Base-by-base conservation (phyloP, 495 filamentous ascomycete species). In the Podospora anserina region DNA sequence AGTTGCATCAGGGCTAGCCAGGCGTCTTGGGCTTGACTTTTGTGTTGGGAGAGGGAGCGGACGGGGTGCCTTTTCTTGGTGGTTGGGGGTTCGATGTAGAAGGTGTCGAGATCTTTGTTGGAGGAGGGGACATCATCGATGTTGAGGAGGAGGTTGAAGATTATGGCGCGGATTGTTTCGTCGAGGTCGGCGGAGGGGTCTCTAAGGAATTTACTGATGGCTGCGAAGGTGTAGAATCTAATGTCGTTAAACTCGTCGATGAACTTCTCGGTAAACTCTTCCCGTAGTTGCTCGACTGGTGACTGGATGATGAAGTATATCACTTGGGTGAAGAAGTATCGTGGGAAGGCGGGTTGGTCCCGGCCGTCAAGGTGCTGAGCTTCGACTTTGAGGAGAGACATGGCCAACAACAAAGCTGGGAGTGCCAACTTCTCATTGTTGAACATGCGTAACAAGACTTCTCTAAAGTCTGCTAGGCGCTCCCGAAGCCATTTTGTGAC, bases 311-410 rank as follows among this genome's bases (percentile, higher is more conserved):
- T 69, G 0, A 80, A 83, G 60, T 80, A 79, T 11, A 97, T 78
- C 39, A 95, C 82, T 18, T 83, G 82, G 20, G 75, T 79, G 69
- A 97, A 90, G 54, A 90, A 83, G 9, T 76, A 79, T 3, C 82
- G 83, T 1, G 87, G 87, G 80, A 94, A 96, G 19, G 81, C 82
- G 65, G 85, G 83, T 64, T 90, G 89, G 19, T 88, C 84, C 6
- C 84, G 85, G 44, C 82, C 81, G 61, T 83, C 81, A 32, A 88
- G 76, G 75, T 91, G 82, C 61, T 85, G 85, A 19, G 87, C 84
- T 74, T 93, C 90, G 69, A 89, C 89, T 79, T 94, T 93, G 65
- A 96, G 75, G 15, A 97, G 76, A 59, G 91, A 88, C 93, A 97
- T 94, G 57, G 89, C 84, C 39, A 97, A 78, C 1, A 88, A 90